Evolutionary conservation across 2,329 filamentous ascomycete species (phyloP).

Genomic region (Pyrenochaeta sp.): DNA sequence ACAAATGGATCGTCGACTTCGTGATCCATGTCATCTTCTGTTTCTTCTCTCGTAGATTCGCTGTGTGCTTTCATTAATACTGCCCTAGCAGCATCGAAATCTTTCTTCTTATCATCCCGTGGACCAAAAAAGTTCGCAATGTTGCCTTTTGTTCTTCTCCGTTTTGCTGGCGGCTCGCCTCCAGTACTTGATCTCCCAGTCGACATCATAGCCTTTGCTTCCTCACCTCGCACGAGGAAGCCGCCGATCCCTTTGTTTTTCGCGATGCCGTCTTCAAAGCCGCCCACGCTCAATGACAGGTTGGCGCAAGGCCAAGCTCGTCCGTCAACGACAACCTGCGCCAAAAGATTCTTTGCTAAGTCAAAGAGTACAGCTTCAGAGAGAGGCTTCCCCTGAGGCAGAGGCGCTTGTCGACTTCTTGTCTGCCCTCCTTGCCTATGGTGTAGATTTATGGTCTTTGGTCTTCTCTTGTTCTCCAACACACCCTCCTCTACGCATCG

Average conservation of each 20-base stretch:
- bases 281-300: slow-evolving; percentile 85
- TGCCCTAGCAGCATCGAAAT: slow-evolving; percentile 44
- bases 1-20: slow-evolving; percentile 27
- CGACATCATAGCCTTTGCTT: slow-evolving; percentile 59
- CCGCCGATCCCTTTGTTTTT: slow-evolving; percentile 86
- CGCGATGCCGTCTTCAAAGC: slow-evolving; percentile 86
- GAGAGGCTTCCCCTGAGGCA: slow-evolving; percentile 77
- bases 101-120: slow-evolving; percentile 39
- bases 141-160: slow-evolving; percentile 43
- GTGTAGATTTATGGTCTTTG: slow-evolving; percentile 85
- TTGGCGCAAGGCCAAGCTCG: slow-evolving; percentile 91
- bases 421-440: slow-evolving; percentile 78
- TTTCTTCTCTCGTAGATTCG: slow-evolving; percentile 37
- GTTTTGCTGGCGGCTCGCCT: slow-evolving; percentile 39
- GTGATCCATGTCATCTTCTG: slow-evolving; percentile 26
- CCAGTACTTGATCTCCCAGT: slow-evolving; percentile 18
- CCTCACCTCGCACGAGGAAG: slow-evolving; percentile 77
- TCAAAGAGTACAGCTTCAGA: slow-evolving; percentile 77
- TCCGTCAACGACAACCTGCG: slow-evolving; percentile 80
- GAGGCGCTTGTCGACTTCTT: slow-evolving; percentile 77
- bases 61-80: slow-evolving; percentile 37
- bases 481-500: slow-evolving; percentile 91
- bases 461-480: slow-evolving; percentile 83
- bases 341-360: slow-evolving; percentile 77
- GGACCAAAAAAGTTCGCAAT: slow-evolving; percentile 49